phyloP scores from a whole-genome alignment of 1,284 basidiomycete genomes.

The Austroboletus novae-zelandiae region DNA sequence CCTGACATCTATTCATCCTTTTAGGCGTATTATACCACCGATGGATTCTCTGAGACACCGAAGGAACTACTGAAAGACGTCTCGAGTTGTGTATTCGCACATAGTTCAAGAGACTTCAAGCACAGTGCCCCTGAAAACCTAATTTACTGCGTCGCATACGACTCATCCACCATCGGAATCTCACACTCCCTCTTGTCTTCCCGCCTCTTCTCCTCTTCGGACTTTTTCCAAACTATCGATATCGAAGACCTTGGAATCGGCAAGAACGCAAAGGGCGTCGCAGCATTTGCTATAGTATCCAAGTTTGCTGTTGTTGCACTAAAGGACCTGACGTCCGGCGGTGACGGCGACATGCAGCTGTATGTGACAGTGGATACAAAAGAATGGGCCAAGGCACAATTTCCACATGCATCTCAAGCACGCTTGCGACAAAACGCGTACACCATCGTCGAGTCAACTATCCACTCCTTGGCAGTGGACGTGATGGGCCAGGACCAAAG shows the following conservation, averaged over 20 bases:
- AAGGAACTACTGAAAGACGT: slow-evolving; percentile 66
- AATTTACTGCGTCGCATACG: slow-evolving; percentile 86
- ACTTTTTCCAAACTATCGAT: slow-evolving; percentile 70
- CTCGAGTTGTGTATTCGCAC: slow-evolving; percentile 81
- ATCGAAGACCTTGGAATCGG: slow-evolving; percentile 84
- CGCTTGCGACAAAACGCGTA: slow-evolving; percentile 87
- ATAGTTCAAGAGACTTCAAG: slow-evolving; percentile 76
- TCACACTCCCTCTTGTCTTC: slow-evolving; percentile 61
- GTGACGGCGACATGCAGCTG: slow-evolving; percentile 71
- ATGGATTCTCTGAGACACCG: slow-evolving; percentile 68
- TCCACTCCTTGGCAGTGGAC: slow-evolving; percentile 91
- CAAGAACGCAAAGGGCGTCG: slow-evolving; percentile 79
- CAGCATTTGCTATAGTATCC: slow-evolving; percentile 87
- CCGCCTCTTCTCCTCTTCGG: slow-evolving; percentile 75
- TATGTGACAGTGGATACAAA: slow-evolving; percentile 83
- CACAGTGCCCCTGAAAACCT: slow-evolving; percentile 70
- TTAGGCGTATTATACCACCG: slow-evolving; percentile 80
- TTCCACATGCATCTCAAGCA: slow-evolving; percentile 82
- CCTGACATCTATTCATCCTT: slow-evolving; percentile 2
- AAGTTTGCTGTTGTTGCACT: slow-evolving; percentile 89
- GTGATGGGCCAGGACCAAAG: slow-evolving; percentile 77
- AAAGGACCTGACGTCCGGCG: slow-evolving; percentile 54
- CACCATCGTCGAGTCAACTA: slow-evolving; percentile 92
- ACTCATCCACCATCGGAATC: slow-evolving; percentile 50
- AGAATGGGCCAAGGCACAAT: slow-evolving; percentile 79